Evolutionary conservation across 1,139 yeast genomes (phyloP), one percentile per base, ranked within the genome.

Genomic region (Eremothecium gossypii): DNA sequence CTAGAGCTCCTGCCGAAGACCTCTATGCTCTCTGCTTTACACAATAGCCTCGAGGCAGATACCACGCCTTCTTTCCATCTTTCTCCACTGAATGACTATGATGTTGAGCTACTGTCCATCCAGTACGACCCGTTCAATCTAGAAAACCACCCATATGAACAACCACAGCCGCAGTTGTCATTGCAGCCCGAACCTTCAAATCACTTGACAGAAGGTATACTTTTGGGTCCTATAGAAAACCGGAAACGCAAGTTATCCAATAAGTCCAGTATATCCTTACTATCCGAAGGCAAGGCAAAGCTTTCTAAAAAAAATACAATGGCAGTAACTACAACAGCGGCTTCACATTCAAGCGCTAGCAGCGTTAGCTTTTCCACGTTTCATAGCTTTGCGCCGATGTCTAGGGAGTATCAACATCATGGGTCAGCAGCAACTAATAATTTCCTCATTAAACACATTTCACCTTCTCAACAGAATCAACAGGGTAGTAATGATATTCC

Each of bases 231-330:
- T 28, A 7, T 23, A 27, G 29, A 28, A 30, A 29, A 14, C 37
- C 31, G 39, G 37, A 41, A 27, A 11, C 23, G 30, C 13, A 41
- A 36, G 20, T 14, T 30, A 23, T 14, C 35, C 1, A 20, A 30
- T 9, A 41, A 37, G 33, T 17, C 38, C 11, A 41, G 35, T 10
- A 11, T 36, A 9, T 29, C 42, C n/a, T 14, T 36, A 4, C 27
- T 39, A 8, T 12, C 26, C 8, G 45, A 43, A 33, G 33, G 44
- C 2, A 44, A 43, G 29, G 31, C 41, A 32, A 43, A 36, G 27
- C 41, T 31, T 30, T 35, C 44, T 7, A 43, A 42, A 40, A 30
- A 44, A 42, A 36, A 38, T 35, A 17, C 42, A 40, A 34, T 49
- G 47, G 3, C 42, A 42, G 8, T 46, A 41, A 36, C 37, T 9